phyloP scores from a whole-genome alignment of 352 stramenopile species.

The Globisporangium spiculum region DNA sequence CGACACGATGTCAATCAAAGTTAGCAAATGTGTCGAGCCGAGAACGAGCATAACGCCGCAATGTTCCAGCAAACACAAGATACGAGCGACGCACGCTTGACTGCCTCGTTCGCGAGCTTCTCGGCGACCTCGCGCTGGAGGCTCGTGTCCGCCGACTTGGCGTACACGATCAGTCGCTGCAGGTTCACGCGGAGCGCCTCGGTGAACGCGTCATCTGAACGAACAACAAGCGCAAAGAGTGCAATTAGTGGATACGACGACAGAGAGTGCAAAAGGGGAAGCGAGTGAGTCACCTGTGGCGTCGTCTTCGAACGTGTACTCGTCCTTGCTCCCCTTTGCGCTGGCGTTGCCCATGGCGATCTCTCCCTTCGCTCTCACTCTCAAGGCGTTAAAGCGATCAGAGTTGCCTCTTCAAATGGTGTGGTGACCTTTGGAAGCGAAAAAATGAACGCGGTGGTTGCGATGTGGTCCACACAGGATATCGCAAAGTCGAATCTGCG shows the following conservation, averaged over 20 bases:
- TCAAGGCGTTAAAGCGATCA: not conserved
- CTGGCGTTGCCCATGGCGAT: slow-evolving; percentile 52
- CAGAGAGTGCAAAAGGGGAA: not conserved
- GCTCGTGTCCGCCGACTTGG: slow-evolving; percentile 86
- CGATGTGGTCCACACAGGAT: slow-evolving; percentile 7
- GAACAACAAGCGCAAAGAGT: not conserved
- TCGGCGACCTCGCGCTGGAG: slow-evolving; percentile 92
- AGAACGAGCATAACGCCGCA: not conserved
- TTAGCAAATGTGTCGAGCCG: not conserved
- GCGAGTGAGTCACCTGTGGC: slow-evolving; percentile 10
- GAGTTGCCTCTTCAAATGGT: not conserved
- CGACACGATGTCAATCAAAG: not conserved
- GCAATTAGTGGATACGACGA: not conserved
- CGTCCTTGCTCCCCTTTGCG: slow-evolving; percentile 71
- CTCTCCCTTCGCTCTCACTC: not conserved
- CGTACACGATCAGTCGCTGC: slow-evolving; percentile 91
- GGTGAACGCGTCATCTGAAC: slow-evolving; percentile 83
- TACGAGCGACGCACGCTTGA: slow-evolving; percentile 72
- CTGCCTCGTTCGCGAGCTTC: slow-evolving; percentile 93
- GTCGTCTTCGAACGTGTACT: slow-evolving; percentile 82
- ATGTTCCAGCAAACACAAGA: not conserved
- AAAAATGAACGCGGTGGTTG: not conserved
- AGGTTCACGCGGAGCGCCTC: slow-evolving; percentile 88
- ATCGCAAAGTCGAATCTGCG: too few species aligned
- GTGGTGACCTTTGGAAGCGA: not conserved